Evolutionary conservation across 352 stramenopile species (phyloP).

Genomic region (Phytophthora constricta): DNA sequence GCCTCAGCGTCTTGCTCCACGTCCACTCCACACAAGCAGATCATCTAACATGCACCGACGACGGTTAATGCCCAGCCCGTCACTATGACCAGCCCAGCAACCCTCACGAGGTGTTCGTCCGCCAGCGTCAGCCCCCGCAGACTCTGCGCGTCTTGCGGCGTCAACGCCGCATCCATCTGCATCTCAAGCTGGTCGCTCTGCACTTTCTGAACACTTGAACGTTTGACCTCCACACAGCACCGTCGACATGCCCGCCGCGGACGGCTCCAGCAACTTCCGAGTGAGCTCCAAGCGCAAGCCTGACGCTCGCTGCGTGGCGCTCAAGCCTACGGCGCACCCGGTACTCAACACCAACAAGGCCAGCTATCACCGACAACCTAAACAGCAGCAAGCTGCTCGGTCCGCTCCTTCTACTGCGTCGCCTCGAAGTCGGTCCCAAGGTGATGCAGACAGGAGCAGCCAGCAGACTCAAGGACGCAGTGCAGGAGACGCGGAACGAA

Average conservation of each 20-base stretch:
- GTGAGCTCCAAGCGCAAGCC: conserved; percentile 11
- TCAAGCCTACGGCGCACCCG: conserved; percentile 2
- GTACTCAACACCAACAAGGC: conserved; percentile 17
- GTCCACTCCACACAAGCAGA: conserved; percentile 52
- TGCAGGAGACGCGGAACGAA: not conserved
- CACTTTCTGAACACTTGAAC: conserved; percentile 1
- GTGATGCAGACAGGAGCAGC: not conserved
- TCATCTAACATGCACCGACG: conserved; percentile 37
- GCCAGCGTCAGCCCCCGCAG: conserved; percentile 38
- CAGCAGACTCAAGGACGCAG: conserved; percentile 8
- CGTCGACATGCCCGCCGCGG: conserved; percentile 7
- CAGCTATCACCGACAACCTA: not conserved
- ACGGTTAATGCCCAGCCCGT: conserved; percentile 10
- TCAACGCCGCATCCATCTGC: conserved; percentile 26
- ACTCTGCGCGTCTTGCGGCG: conserved; percentile 25
- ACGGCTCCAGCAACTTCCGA: conserved; percentile 13
- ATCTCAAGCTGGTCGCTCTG: not conserved
- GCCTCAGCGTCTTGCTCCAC: conserved; percentile 27
- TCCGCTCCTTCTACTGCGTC: conserved; percentile 1
- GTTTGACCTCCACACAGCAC: conserved; percentile 1
- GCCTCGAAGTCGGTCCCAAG: conserved; percentile 2
- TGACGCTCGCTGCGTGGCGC: not conserved
- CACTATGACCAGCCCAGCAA: not conserved
- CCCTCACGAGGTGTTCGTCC: conserved; percentile 52
- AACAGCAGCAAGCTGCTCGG: not conserved